phyloP scores from a whole-genome alignment of 176 grass and related monocot species.

The Eragrostis curvula region DNA sequence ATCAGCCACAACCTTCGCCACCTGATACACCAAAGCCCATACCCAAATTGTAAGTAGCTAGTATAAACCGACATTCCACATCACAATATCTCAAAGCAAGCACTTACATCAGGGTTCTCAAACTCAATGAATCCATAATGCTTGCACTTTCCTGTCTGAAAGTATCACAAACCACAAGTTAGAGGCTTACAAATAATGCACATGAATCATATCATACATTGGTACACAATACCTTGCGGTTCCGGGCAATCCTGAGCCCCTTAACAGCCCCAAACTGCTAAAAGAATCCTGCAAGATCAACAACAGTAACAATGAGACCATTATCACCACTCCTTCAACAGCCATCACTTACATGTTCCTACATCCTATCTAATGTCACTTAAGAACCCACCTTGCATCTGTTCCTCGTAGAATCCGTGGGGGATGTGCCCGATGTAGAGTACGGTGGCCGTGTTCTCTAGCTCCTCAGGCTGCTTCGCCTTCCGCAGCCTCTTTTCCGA shows the following conservation, averaged over 20 bases:
- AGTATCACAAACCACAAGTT: constrained; percentile 26
- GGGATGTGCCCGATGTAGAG: constrained; percentile 92
- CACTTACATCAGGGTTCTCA: constrained; percentile 73
- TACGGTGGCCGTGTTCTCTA: constrained; percentile 65
- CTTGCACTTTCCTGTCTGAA: constrained; percentile 90
- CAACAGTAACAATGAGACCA: background rate
- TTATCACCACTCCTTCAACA: background rate
- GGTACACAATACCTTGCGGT: constrained; percentile 53
- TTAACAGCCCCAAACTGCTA: constrained; percentile 79
- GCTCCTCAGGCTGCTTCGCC: constrained; percentile 46
- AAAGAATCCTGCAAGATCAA: constrained; percentile 68
- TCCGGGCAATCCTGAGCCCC: constrained; percentile 73
- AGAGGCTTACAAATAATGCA: constrained; percentile 11
- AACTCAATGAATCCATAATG: constrained; percentile 95
- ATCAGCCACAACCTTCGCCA: constrained; percentile 81
- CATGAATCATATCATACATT: background rate
- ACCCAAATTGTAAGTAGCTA: background rate
- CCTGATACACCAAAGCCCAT: constrained; percentile 48
- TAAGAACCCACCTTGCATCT: constrained; percentile 72
- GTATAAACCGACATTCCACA: background rate
- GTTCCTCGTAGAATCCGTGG: constrained; percentile 91
- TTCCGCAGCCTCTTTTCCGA: constrained; percentile 45
- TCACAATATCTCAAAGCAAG: background rate
- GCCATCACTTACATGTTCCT: background rate
- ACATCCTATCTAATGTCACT: background rate